Conservation (phyloP, 352 stramenopile species). For the Peronospora farinosa region DNA sequence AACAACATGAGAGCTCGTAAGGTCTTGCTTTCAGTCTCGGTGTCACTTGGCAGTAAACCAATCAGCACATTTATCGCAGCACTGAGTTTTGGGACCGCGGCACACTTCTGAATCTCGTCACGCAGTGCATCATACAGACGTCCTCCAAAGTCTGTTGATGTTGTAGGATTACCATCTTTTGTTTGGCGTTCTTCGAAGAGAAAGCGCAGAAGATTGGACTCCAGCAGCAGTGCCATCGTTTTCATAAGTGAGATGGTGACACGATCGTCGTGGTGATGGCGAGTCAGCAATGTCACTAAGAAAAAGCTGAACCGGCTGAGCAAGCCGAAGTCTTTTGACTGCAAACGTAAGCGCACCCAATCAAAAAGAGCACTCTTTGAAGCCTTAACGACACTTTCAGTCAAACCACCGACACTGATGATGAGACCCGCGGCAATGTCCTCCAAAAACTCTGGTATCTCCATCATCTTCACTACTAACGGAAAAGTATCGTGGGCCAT, state of each 20-base stretch:
- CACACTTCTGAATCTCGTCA: constrained; percentile 61
- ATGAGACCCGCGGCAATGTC: constrained; percentile 86
- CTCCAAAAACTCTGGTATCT: constrained; percentile 84
- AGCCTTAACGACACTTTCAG: constrained; percentile 89
- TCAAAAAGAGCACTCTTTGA: constrained; percentile 58
- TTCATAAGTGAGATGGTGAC: constrained; percentile 86
- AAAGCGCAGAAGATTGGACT: constrained; percentile 50
- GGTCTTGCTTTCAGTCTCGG: constrained; percentile 42
- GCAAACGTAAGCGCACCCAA: constrained; percentile 46
- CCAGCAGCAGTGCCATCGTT: constrained; percentile 69
- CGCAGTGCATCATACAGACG: constrained; percentile 56
- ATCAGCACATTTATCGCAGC: constrained; percentile 66
- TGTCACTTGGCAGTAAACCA: constrained; percentile 60
- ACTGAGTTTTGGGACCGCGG: constrained; percentile 55
- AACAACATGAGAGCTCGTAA: constrained; percentile 73
- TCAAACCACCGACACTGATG: constrained; percentile 92
- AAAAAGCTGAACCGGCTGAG: constrained; percentile 63
- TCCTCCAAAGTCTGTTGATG: constrained; percentile 47
- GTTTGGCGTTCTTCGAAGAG: constrained; percentile 42
- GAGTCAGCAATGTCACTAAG: constrained; percentile 54
- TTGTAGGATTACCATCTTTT: constrained; percentile 15
- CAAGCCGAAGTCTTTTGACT: constrained; percentile 57
- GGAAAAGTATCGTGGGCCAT: constrained; percentile 89
- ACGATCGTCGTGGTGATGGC: constrained; percentile 64
- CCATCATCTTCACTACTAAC: constrained; percentile 78